These are phyloP conservation scores for Aspergillus sp. DNA, from an alignment of 2,329 filamentous ascomycete genomes.

Conservation along the genomic window DNA sequence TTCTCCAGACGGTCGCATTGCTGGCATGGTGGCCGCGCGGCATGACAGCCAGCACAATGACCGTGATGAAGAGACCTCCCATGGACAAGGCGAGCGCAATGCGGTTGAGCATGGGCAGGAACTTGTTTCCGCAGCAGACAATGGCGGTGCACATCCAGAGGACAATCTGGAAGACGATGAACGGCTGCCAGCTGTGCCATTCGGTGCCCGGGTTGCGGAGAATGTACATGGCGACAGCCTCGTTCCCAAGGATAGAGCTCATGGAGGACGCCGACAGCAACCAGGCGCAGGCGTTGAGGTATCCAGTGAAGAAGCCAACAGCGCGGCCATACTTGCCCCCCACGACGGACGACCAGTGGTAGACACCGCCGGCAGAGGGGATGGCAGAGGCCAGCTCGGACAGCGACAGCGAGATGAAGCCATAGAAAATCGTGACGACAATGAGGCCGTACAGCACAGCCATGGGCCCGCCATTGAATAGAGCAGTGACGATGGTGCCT, in stretches of 20 bases:
- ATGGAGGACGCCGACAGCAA: conserved; percentile 32
- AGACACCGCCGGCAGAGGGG: conserved; percentile 55
- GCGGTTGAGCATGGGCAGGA: conserved; percentile 51
- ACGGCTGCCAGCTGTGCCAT: conserved; percentile 33
- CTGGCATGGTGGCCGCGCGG: conserved; percentile 35
- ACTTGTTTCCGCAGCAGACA: conserved; percentile 54
- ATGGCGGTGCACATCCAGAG: conserved; percentile 52
- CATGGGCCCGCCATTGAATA: conserved; percentile 60
- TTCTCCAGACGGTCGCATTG: conserved; percentile 27
- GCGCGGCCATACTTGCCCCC: conserved; percentile 49
- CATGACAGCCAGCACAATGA: conserved; percentile 51
- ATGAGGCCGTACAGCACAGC: conserved; percentile 61
- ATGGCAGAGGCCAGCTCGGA: conserved; percentile 59
- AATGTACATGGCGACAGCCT: conserved; percentile 33
- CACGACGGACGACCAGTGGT: conserved; percentile 59
- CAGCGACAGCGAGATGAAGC: conserved; percentile 53
- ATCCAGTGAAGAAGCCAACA: conserved; percentile 42
- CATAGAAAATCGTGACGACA: conserved; percentile 50
- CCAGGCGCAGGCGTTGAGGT: conserved; percentile 35
- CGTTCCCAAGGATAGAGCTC: conserved; percentile 33
- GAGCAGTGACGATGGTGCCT: conserved; percentile 54
- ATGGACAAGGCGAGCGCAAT: conserved; percentile 55
- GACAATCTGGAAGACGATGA: conserved; percentile 44
- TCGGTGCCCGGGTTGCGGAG: conserved; percentile 21
- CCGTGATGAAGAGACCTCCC: conserved; percentile 47